Base-by-base conservation (phyloP, 345 rosid species). In the Murraya paniculata region DNA sequence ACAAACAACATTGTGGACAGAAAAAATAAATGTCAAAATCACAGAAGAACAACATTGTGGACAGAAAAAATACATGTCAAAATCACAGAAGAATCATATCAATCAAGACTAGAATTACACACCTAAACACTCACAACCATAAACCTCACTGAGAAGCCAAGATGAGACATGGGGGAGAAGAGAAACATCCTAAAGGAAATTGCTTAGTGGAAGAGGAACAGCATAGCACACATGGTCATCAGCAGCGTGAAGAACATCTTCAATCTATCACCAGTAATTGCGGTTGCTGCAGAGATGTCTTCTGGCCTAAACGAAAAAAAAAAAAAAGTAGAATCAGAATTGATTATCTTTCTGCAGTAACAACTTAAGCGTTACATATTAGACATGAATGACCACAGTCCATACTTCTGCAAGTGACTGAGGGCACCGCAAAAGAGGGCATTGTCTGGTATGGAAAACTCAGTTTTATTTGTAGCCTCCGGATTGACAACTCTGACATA, bases 401-500 rank as follows among this genome's bases (percentile, higher is more conserved):
- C 89, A 59, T 90, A 92, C 99, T 90, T 94, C 82, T 97, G 99
- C 82, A 90, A 41, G 82, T 82, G 89, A 73, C 77, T 31, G 18
- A 93, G 95, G 53, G 93, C 86, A 70, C 99, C 99, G 76, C 99
- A 97, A 74, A 81, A 97, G 66, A 97, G 93, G 36, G 86, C 98
- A 82, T 97, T 97, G 21, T 88, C 97, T 10, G 99, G 99, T 1
- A 89, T 28, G 0, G 93, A 90, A 2, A 97, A 76, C 83, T 97
- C 98, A 10, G 98, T 97, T 79, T 94, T 97, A 92, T 97, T 97
- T 38, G 87, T 94, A 28, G 79, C 86, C 79, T 97, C 98, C 3
- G 99, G 98, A 85, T 97, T 97, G 77, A 97, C 82, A 36, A 97
- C 82, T 84, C 97, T 87, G 80, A 97, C 83, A 77, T 97, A 97